These are phyloP conservation scores for Limonium bicolor DNA, from an alignment of 148 eudicot species.

Conservation along the genomic window DNA sequence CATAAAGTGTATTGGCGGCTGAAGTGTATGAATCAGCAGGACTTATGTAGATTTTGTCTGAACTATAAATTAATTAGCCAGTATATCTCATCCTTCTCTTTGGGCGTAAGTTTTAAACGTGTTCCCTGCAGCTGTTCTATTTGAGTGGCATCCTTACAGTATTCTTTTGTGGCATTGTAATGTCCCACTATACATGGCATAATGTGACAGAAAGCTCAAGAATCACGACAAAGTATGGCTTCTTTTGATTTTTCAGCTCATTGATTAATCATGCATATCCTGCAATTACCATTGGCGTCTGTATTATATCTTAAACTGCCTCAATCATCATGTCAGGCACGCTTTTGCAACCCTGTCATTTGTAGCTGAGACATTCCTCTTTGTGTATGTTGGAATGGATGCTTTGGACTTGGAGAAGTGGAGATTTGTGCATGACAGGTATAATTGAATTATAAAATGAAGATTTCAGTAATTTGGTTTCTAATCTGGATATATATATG, in stretches of 20 bases:
- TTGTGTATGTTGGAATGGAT: constrained; percentile 50
- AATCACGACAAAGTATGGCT: constrained; percentile 28
- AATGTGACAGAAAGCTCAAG: constrained; percentile 47
- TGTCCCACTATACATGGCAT: constrained; percentile 61
- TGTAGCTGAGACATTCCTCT: constrained; percentile 36
- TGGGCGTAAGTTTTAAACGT: too few relatives aligned
- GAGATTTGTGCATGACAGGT: constrained; percentile 36
- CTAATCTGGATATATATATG: too few relatives aligned
- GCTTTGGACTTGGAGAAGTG: constrained; percentile 54
- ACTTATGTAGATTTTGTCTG: too few relatives aligned
- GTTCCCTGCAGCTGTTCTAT: constrained; percentile 30
- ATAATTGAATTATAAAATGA: background rate
- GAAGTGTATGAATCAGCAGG: too few relatives aligned
- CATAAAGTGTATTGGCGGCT: too few relatives aligned
- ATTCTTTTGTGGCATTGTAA: constrained; percentile 48
- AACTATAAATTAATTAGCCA: too few relatives aligned
- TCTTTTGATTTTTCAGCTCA: background rate
- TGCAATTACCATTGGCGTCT: background rate
- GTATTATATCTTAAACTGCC: too few relatives aligned
- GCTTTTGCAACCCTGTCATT: constrained; percentile 42
- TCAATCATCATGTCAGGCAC: constrained; percentile 36
- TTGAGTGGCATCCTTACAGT: constrained; percentile 53
- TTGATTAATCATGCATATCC: background rate
- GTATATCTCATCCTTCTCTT: too few relatives aligned
- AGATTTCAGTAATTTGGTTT: too few relatives aligned